Evolutionary conservation across 768 basidiomycete species (phyloP), one percentile per base, ranked within the genome.

Genomic region (Tephrocybe sp.): DNA sequence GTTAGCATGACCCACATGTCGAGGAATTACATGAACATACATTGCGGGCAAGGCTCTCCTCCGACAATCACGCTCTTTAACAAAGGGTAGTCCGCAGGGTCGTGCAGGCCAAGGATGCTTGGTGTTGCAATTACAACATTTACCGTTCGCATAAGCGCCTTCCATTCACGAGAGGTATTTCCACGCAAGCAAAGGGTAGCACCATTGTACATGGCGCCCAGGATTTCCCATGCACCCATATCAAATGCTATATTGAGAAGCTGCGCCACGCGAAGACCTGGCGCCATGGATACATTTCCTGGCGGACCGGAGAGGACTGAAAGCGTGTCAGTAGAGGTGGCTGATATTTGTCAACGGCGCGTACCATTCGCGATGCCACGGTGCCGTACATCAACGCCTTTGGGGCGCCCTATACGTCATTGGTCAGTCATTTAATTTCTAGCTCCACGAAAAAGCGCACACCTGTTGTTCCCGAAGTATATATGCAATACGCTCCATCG

Each of bases 191-290:
- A 78, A 7, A 83, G 71, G 0, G 80, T 81, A 41, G 73, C 71
- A 0, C 80, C 81, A 50, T 81, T 81, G 58, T 65, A 71, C 46
- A 83, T 62, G 9, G 74, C 69, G 4, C 78, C 78, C 15, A 83
- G 68, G 24, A 78, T 76, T 59, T 83, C 80, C 84, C 84, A 85
- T 17, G 80, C 81, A 37, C 79, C 80, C 81, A 85, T 84, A 57
- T 85, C 84, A 59, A 84, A 85, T 3, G 82, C 77, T 38, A 85
- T 77, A 55, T 84, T 84, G 65, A 85, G 73, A 20, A 84, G 66
- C 57, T 84, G 83, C 7, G 81, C 74, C 18, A 84, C 80, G 10
- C 79, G 74, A 25, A 74, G 58, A 11, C 83, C 81, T 1, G 80
- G 79, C n/a, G 62, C 53, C 79, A 85, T 83, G 26, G 74, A 73